phyloP scores from a whole-genome alignment of 129 eudicot species.

The Flaveria linearis region DNA sequence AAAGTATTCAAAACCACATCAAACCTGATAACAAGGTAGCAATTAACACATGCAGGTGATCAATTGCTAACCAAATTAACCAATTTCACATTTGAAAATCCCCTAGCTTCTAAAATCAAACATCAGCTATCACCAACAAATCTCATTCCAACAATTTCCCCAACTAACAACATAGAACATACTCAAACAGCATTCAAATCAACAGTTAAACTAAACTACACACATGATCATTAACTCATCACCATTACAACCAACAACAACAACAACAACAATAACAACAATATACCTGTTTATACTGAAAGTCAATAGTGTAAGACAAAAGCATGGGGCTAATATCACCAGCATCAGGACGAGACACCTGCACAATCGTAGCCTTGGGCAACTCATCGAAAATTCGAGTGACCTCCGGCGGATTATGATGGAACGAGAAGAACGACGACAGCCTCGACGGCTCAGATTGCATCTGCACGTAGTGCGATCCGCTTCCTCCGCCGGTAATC shows the following conservation, averaged over 20 bases:
- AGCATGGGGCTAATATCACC: constrained; percentile 88
- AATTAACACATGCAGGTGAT: neutral
- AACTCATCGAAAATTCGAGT: constrained; percentile 90
- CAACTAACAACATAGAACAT: neutral
- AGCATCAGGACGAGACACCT: constrained; percentile 92
- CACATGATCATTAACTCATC: neutral
- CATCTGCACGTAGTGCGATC: constrained; percentile 74
- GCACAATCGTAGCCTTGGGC: constrained; percentile 72
- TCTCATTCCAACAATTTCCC: neutral
- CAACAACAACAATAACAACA: neutral
- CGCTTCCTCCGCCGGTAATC: constrained; percentile 53
- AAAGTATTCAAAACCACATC: constrained; percentile 13
- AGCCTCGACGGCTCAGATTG: constrained; percentile 68
- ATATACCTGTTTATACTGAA: constrained; percentile 79
- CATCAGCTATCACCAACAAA: constrained; percentile 2
- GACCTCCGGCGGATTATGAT: constrained; percentile 51
- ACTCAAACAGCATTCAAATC: constrained; percentile 1
- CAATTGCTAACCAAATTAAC: neutral
- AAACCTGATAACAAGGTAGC: constrained; percentile 12
- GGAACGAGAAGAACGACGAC: constrained; percentile 59
- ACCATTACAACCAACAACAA: neutral
- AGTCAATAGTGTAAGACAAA: constrained; percentile 70
- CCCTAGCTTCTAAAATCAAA: neutral
- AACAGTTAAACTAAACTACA: constrained; percentile 16
- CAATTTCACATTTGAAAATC: neutral